Conservation (phyloP, 768 basidiomycete species). For the Collybia mongolica region DNA sequence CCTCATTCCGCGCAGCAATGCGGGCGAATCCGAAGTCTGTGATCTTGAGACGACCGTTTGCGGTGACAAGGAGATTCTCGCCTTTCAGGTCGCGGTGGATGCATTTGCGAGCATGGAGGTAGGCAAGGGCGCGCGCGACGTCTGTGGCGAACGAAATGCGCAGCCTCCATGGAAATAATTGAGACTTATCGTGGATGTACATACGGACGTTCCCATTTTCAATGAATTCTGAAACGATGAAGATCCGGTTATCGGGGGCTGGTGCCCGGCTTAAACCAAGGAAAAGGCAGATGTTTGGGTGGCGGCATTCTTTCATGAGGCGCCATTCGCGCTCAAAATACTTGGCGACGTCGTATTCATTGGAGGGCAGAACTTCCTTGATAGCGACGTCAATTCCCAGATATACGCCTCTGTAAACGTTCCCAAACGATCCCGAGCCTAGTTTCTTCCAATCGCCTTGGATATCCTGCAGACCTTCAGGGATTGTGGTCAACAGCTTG, state of each 20-base stretch:
- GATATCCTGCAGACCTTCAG: constrained; percentile 60
- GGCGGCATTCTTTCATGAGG: constrained; percentile 93
- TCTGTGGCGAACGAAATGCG: constrained; percentile 95
- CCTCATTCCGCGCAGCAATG: constrained; percentile 89
- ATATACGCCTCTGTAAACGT: constrained; percentile 89
- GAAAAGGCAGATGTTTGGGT: constrained; percentile 92
- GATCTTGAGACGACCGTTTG: constrained; percentile 93
- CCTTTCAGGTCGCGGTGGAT: constrained; percentile 94
- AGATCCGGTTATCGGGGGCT: constrained; percentile 78
- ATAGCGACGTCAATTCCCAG: constrained; percentile 96
- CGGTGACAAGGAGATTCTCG: constrained; percentile 93
- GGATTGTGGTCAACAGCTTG: not conserved
- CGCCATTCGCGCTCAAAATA: constrained; percentile 99
- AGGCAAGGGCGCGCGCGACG: constrained; percentile 92
- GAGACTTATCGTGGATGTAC: constrained; percentile 84
- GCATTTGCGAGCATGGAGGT: constrained; percentile 91
- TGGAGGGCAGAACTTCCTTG: constrained; percentile 92
- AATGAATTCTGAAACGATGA: constrained; percentile 94
- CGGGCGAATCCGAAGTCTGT: constrained; percentile 99
- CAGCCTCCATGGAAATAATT: constrained; percentile 90
- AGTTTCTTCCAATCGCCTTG: constrained; percentile 86
- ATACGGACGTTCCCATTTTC: constrained; percentile 88
- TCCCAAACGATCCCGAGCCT: constrained; percentile 91
- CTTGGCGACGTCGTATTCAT: constrained; percentile 91
- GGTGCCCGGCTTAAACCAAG: constrained; percentile 86